Conservation (phyloP, 805 yeast genomes). For the Yarrowia alimentaria region DNA sequence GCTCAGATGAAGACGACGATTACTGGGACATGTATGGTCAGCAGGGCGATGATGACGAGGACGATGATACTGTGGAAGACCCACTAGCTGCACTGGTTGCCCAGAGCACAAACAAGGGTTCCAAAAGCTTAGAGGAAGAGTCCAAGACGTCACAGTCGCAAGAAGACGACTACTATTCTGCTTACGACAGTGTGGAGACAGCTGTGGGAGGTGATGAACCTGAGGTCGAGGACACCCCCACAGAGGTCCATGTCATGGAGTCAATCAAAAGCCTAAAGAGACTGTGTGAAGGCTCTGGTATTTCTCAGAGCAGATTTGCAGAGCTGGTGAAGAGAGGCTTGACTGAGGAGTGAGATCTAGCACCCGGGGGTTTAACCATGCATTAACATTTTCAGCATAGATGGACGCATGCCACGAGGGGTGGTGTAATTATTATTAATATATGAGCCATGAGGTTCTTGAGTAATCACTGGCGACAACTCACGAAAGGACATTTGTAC, state of each 20-base stretch:
- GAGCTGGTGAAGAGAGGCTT: constrained; percentile 17
- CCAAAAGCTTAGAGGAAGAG: not conserved
- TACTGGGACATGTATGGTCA: constrained; percentile 13
- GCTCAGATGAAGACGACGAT: constrained; percentile 22
- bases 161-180: constrained; percentile 32
- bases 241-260: constrained; percentile 9
- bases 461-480: too few species aligned
- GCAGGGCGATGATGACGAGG: constrained; percentile 22
- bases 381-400: not conserved
- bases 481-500: too few species aligned
- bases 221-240: not conserved
- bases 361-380: not conserved
- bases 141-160: not conserved
- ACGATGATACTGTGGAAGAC: constrained; percentile 12
- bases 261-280: constrained; percentile 5
- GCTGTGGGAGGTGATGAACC: constrained; percentile 14
- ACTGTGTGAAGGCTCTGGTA: constrained; percentile 7
- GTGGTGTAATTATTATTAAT: too few species aligned
- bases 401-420: too few species aligned
- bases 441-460: too few species aligned
- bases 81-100: constrained; percentile 8
- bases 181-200: constrained; percentile 26
- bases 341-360: constrained; percentile 1
- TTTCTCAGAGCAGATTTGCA: constrained; percentile 8
- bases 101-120: constrained; percentile 2